Evolutionary conservation across 805 yeast genomes (phyloP).

Genomic region (Yamadazyma olivae): DNA sequence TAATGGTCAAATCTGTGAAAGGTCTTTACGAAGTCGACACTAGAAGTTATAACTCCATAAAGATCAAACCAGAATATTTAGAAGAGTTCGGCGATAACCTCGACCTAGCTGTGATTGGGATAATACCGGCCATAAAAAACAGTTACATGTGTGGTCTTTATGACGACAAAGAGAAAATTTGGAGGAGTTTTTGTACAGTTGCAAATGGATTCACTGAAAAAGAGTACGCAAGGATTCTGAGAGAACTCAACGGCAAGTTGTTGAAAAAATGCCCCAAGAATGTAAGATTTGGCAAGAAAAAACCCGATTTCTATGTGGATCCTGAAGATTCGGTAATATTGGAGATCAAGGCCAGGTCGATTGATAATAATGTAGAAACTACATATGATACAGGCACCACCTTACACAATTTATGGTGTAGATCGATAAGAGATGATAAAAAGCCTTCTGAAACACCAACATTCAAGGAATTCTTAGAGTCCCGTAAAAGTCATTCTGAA

Average conservation of each 20-base stretch:
- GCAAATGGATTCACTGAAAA: constrained; percentile 78
- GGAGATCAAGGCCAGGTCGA: constrained; percentile 79
- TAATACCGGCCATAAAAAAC: constrained; percentile 66
- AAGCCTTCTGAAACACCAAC: constrained; percentile 53
- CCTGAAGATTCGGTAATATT: constrained; percentile 76
- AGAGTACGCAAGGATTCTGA: constrained; percentile 58
- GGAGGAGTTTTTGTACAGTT: constrained; percentile 69
- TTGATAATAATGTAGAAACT: constrained; percentile 44
- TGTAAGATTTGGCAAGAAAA: constrained; percentile 53
- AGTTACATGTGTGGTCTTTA: constrained; percentile 74
- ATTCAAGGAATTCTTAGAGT: constrained; percentile 47
- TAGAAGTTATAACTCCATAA: constrained; percentile 71
- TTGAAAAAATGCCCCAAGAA: constrained; percentile 21
- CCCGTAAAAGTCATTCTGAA: constrained; percentile 27
- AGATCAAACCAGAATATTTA: constrained; percentile 87
- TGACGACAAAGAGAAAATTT: constrained; percentile 39
- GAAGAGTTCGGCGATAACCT: constrained; percentile 83
- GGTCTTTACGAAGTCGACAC: constrained; percentile 53
- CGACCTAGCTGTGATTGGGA: constrained; percentile 79
- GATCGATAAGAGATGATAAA: constrained; percentile 67
- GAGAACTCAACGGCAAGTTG: constrained; percentile 51
- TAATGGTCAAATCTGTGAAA: constrained; percentile 65
- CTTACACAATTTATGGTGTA: constrained; percentile 72
- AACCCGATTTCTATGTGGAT: constrained; percentile 75
- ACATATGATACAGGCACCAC: constrained; percentile 67